Conservation (phyloP, 176 grass and related monocot species). For the Dactylis glomerata region DNA sequence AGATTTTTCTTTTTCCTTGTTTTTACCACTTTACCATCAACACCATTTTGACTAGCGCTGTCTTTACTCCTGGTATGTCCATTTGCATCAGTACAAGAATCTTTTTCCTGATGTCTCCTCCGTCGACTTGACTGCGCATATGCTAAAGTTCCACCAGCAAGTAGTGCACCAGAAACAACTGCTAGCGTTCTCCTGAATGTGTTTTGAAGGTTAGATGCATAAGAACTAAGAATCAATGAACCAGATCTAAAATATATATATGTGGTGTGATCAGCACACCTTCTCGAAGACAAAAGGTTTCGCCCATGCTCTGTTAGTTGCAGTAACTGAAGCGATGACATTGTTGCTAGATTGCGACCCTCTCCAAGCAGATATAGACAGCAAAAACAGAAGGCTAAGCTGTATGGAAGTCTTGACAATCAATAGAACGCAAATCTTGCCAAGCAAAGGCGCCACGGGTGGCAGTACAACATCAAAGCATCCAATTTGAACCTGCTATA, state of each 20-base stretch:
- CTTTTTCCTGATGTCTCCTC: conserved; percentile 24
- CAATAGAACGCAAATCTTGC: neutral
- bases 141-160: conserved; percentile 81
- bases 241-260: no score
- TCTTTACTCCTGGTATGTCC: conserved; percentile 16
- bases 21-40: conserved; percentile 46
- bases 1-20: conserved; percentile 52
- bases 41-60: conserved; percentile 46
- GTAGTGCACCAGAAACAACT: conserved; percentile 64
- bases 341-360: conserved; percentile 29
- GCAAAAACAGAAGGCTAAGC: neutral
- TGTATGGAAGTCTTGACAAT: neutral
- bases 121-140: conserved; percentile 48
- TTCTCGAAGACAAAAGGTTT: conserved; percentile 70
- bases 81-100: conserved; percentile 33
- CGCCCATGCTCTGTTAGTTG: conserved; percentile 72
- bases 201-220: neutral
- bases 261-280: conserved; percentile 37
- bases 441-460: neutral
- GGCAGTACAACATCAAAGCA: neutral
- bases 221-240: neutral
- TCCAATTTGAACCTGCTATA: conserved; percentile 11
- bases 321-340: conserved; percentile 88
- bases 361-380: conserved; percentile 12
- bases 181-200: conserved; percentile 60